Conservation (phyloP, 306 rosid genomes). For the Prunus persica region DNA sequence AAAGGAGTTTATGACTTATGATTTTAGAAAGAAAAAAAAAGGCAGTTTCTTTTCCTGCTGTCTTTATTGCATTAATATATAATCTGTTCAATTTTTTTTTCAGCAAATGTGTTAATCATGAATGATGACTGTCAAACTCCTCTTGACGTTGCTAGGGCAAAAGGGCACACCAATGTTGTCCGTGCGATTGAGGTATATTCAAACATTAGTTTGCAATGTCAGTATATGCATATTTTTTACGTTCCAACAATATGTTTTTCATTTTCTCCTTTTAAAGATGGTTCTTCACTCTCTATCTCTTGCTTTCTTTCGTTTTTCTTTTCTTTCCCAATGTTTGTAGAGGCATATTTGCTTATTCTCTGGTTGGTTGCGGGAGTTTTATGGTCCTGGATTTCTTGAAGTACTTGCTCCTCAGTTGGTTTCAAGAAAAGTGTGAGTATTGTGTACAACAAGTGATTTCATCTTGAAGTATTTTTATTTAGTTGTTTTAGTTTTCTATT, state of each 20-base stretch:
- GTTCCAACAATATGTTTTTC: neutral
- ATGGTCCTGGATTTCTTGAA: conserved; percentile 91
- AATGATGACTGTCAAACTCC: conserved; percentile 95
- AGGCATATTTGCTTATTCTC: conserved; percentile 84
- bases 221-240: neutral
- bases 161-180: conserved; percentile 73
- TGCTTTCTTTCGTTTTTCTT: neutral
- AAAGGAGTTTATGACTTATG: neutral
- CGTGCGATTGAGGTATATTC: conserved; percentile 76
- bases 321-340: conserved; percentile 35
- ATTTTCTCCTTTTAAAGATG: conserved; percentile 1
- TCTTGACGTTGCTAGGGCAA: conserved; percentile 84
- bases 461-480: conserved; percentile 27
- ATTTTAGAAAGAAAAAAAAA: neutral
- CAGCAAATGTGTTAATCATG: conserved; percentile 82
- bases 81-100: conserved; percentile 18
- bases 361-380: conserved; percentile 90
- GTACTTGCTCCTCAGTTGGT: conserved; percentile 76
- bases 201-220: neutral
- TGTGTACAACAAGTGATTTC: conserved; percentile 10
- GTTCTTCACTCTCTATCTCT: neutral
- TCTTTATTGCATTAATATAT: conserved; percentile 15
- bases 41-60: neutral
- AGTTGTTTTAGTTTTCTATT: conserved; percentile 10
- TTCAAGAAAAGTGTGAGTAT: conserved; percentile 80